A percentile compares a stretch with the other conserved stretches of the same genome.
Evolutionary conservation across 345 rosid species (phyloP).

Genomic region (Citrus hindsii): DNA sequence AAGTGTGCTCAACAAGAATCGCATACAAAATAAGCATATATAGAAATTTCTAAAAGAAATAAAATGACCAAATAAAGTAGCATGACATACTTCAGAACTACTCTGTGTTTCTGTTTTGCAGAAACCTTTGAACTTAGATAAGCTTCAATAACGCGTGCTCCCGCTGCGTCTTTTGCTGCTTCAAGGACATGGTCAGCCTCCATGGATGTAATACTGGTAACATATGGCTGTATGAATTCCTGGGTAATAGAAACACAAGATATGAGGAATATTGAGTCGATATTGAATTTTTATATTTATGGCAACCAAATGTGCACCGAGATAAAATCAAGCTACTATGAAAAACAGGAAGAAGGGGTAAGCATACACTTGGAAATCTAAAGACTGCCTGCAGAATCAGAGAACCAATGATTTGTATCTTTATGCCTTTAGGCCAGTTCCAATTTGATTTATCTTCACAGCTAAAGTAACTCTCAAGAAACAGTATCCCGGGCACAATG

Average conservation of each 20-base stretch:
- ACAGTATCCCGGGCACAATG: constrained; percentile 69
- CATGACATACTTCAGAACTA: constrained; percentile 64
- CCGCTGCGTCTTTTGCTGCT: constrained; percentile 73
- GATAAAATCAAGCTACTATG: neutral
- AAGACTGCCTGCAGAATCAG: constrained; percentile 85
- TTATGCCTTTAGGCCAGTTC: constrained; percentile 69
- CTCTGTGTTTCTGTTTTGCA: constrained; percentile 65
- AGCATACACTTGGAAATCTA: constrained; percentile 70
- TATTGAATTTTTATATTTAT: neutral
- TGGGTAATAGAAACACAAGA: constrained; percentile 28
- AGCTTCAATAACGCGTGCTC: constrained; percentile 87
- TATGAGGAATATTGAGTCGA: neutral
- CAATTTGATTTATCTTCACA: constrained; percentile 59
- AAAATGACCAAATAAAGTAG: constrained; percentile 11
- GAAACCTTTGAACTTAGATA: constrained; percentile 75
- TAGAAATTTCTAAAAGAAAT: constrained; percentile 1
- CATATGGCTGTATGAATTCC: constrained; percentile 72
- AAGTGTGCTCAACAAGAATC: neutral
- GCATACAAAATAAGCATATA: neutral
- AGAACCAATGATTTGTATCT: constrained; percentile 87
- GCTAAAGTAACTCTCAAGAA: constrained; percentile 75
- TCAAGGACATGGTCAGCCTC: constrained; percentile 62
- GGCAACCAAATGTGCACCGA: neutral
- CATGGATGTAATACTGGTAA: constrained; percentile 68
- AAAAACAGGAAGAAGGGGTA: constrained; percentile 5